phyloP scores from a whole-genome alignment of 495 filamentous ascomycete genomes.

The Neurospora pannonica region DNA sequence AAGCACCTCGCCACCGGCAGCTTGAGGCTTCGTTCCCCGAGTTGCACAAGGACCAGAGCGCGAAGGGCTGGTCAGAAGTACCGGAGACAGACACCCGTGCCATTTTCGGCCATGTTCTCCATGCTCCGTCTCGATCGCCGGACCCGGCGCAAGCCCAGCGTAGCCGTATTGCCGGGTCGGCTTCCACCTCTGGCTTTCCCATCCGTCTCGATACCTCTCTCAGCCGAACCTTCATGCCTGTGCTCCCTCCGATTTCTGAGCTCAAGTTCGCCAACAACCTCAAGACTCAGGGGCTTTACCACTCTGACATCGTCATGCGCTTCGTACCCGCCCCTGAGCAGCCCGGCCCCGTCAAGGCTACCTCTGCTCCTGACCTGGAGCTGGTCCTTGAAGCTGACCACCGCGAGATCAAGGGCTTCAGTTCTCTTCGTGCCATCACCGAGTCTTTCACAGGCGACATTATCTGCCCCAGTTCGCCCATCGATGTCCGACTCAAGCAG shows the following conservation, averaged over 20 bases:
- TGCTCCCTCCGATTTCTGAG: conserved; percentile 11
- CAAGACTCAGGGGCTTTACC: conserved; percentile 13
- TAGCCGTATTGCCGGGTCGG: conserved; percentile 5
- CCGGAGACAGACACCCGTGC: conserved; percentile 23
- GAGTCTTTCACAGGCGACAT: conserved; percentile 12
- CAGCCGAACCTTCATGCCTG: conserved; percentile 17
- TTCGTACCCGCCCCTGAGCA: conserved; percentile 17
- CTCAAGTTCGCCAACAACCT: conserved; percentile 14
- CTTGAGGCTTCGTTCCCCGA: background rate
- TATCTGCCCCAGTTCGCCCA: conserved; percentile 24
- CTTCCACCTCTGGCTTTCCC: conserved; percentile 11
- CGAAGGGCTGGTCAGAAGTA: conserved; percentile 18
- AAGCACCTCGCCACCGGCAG: background rate
- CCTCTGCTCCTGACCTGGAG: conserved; percentile 23
- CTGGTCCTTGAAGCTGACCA: conserved; percentile 26
- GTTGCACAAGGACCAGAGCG: background rate
- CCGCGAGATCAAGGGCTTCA: conserved; percentile 12
- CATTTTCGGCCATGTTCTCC: conserved; percentile 34
- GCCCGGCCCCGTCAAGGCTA: background rate
- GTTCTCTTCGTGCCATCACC: conserved; percentile 14
- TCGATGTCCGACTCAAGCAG: conserved; percentile 35
- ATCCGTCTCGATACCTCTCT: conserved; percentile 1
- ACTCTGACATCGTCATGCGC: conserved; percentile 16
- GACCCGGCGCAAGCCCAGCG: background rate
- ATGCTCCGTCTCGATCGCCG: conserved; percentile 9